Conservation (phyloP, 345 rosid genomes). For the Tarenaya hassleriana region DNA sequence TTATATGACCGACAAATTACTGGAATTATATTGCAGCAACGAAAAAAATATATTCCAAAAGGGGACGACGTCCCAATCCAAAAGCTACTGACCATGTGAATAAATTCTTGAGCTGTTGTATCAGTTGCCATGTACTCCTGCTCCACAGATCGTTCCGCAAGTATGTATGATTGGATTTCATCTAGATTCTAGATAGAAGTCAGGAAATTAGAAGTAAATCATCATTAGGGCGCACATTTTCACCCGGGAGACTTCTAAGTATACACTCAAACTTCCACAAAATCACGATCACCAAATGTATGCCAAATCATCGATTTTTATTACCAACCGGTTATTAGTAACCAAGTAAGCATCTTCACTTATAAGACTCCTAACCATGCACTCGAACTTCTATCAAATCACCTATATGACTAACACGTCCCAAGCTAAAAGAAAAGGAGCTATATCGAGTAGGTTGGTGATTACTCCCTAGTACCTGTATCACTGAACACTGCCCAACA, state of each 20-base stretch:
- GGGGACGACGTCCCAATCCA: not conserved
- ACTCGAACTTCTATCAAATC: too few relatives aligned
- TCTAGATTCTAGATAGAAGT: slow-evolving; percentile 58
- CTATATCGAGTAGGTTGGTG: too few relatives aligned
- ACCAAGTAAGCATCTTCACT: not conserved
- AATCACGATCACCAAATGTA: too few relatives aligned
- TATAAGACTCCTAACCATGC: too few relatives aligned
- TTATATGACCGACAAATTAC: not conserved
- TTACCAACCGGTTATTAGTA: not conserved
- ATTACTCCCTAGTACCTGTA: too few relatives aligned
- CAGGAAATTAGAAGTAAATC: slow-evolving; percentile 3
- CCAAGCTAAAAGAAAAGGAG: too few relatives aligned
- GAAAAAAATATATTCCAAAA: not conserved
- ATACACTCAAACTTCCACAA: not conserved
- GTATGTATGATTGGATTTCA: slow-evolving; percentile 82
- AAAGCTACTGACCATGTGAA: slow-evolving; percentile 52
- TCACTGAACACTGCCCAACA: too few relatives aligned
- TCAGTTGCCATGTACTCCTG: slow-evolving; percentile 30
- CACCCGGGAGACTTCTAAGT: not conserved
- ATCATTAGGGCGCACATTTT: not conserved
- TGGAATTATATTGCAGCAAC: not conserved
- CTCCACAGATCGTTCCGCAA: slow-evolving; percentile 59
- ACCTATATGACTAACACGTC: too few relatives aligned
- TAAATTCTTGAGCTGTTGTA: slow-evolving; percentile 41
- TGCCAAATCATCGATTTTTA: not conserved